Base-by-base conservation (phyloP, 2,329 filamentous ascomycete genomes). In the Scedosporium apiospermum region DNA sequence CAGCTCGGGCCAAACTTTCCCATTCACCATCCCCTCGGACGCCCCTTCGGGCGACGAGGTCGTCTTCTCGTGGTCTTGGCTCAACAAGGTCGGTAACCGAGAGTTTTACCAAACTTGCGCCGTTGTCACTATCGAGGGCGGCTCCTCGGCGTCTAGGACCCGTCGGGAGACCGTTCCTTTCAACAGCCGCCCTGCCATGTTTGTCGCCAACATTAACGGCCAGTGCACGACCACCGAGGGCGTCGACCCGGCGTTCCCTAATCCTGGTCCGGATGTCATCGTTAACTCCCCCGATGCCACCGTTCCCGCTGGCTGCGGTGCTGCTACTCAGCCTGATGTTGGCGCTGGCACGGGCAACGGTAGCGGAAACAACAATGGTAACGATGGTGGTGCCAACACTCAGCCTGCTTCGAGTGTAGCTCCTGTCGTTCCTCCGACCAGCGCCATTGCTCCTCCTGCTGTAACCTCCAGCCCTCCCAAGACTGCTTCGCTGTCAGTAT, bases 21-120 rank as follows among this genome's bases (percentile, higher is more conserved):
- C 81, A 67, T 93, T 93, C 73, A 83, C 78, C 38, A 75, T 93
- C 38, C 89, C 89, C 7, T 73, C 75, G 2, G 84, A 88, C 66
- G 83, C 85, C 1, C 84, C 85, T n/a, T 69, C 74, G 64, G 78
- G 74, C 74, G 34, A 61, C 46, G 82, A 86, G 41, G 88, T 85
- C 63, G 72, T 93, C 55, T 82, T 93, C 60, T 85, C 86, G 44
- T 93, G 90, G 90, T 86, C 85, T 27, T 90, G 88, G 88, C 88
- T 89, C 76, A 91, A 91, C 78, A 78, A 85, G 66, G 74, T 88
- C 49, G 89, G 90, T 27, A 92, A 92, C 75, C 82, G 90, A 58
- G 90, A 93, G 73, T 90, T 89, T 83, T 95, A 95, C 81, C 91
- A 91, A 88, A 91, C 91, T 76, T 95, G 90, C 70, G 89, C 90